Conservation (phyloP, 106 monocot genomes). For the Ottelia alismoides region DNA sequence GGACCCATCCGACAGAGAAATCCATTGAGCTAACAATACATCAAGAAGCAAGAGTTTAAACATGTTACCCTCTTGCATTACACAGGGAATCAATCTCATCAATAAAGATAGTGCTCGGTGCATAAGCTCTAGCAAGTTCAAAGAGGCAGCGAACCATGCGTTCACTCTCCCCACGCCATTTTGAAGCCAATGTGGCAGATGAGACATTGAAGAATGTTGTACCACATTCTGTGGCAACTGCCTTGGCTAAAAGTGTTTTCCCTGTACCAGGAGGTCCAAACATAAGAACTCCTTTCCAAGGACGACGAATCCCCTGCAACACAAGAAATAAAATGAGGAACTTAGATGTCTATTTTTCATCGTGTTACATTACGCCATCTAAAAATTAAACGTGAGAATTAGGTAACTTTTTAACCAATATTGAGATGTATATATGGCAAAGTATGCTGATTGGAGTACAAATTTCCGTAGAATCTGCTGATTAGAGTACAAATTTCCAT, state of each 20-base stretch:
- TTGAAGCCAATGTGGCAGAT: conserved; percentile 96
- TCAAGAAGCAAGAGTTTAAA: not conserved
- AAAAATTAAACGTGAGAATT: no score
- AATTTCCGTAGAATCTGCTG: no score
- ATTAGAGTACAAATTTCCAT: no score
- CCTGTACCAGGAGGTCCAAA: conserved; percentile 99
- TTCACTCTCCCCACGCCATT: conserved; percentile 99
- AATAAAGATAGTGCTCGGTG: conserved; percentile 97
- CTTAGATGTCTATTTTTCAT: no score
- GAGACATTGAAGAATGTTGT: conserved; percentile 99
- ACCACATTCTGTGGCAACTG: conserved; percentile 98
- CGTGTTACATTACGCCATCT: no score
- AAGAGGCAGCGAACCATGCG: conserved; percentile 94
- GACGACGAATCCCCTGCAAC: conserved; percentile 83
- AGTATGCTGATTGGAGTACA: no score
- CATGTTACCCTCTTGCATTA: conserved; percentile 83
- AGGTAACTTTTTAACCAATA: no score
- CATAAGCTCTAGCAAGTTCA: conserved; percentile 95
- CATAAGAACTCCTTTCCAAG: conserved; percentile 99
- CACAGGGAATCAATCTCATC: conserved; percentile 99
- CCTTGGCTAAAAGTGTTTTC: conserved; percentile 95
- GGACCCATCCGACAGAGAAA: not conserved
- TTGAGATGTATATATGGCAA: no score
- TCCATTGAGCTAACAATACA: not conserved
- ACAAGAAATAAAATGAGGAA: no score